A percentile compares a stretch with the other conserved stretches of the same genome.
These are phyloP conservation scores for Exophiala sp. DNA, from an alignment of 2,329 filamentous ascomycete genomes.

Conservation along the genomic window DNA sequence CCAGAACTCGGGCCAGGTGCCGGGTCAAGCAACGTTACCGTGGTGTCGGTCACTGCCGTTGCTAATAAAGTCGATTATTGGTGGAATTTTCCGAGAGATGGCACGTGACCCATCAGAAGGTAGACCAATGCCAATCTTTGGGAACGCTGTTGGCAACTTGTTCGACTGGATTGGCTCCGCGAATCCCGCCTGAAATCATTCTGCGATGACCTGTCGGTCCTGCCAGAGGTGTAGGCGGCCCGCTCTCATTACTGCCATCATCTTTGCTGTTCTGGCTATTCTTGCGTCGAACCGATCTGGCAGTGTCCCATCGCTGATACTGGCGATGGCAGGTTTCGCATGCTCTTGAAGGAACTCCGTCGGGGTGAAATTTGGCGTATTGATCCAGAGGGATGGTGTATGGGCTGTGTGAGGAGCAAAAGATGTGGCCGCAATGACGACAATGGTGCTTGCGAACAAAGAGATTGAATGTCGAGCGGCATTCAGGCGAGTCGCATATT, in stretches of 20 bases:
- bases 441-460: slow-evolving; percentile 64
- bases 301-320: slow-evolving; percentile 55
- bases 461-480: slow-evolving; percentile 57
- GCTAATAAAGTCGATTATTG: not conserved
- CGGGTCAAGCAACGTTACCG: too few relatives aligned
- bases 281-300: slow-evolving; percentile 47
- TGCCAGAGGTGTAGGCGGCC: slow-evolving; percentile 22
- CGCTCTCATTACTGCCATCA: slow-evolving; percentile 22
- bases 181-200: slow-evolving; percentile 26
- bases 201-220: slow-evolving; percentile 24
- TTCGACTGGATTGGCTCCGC: slow-evolving; percentile 36
- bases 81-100: not conserved
- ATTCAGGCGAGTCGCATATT: slow-evolving; percentile 57
- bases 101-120: slow-evolving; percentile 44
- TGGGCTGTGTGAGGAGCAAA: slow-evolving; percentile 58
- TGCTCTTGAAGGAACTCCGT: slow-evolving; percentile 53
- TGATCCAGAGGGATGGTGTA: slow-evolving; percentile 60
- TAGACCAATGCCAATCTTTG: slow-evolving; percentile 61
- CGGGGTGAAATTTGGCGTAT: slow-evolving; percentile 60
- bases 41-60: too few relatives aligned
- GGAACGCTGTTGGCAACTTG: slow-evolving; percentile 54
- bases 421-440: slow-evolving; percentile 63
- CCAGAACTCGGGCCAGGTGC: too few relatives aligned
- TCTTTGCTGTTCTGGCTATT: slow-evolving; percentile 42
- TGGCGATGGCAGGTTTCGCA: slow-evolving; percentile 61